Percentiles rank a stretch among this genome's conserved stretches.
Conservation (phyloP, 2,329 filamentous ascomycete species). For the Aspergillus viridinutans region DNA sequence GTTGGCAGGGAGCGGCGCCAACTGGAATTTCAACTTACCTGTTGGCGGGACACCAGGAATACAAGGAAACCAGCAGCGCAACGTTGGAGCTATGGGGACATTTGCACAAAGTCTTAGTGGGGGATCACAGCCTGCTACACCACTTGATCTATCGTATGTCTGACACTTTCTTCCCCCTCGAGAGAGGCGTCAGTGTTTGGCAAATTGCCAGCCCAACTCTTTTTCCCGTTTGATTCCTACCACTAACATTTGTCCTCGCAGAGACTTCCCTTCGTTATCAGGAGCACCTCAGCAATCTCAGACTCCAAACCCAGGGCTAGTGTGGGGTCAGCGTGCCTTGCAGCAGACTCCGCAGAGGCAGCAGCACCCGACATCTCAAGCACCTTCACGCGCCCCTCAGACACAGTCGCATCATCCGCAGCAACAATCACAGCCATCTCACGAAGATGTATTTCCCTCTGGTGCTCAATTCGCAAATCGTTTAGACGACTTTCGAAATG, state of each 20-base stretch:
- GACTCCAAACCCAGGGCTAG: constrained; percentile 47
- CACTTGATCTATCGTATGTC: constrained; percentile 56
- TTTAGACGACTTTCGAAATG: constrained; percentile 55
- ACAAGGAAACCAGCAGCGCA: constrained; percentile 48
- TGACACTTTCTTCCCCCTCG: background rate
- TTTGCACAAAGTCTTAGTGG: constrained; percentile 54
- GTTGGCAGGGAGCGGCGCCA: constrained; percentile 48
- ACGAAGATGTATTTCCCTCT: constrained; percentile 45
- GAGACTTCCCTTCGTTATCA: constrained; percentile 61
- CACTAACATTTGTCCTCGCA: constrained; percentile 25
- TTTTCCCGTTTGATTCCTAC: constrained; percentile 1
- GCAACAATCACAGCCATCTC: constrained; percentile 44
- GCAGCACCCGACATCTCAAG: constrained; percentile 43
- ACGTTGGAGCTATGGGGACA: constrained; percentile 49
- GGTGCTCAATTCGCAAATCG: constrained; percentile 49
- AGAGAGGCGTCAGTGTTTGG: background rate
- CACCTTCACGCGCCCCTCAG: constrained; percentile 39
- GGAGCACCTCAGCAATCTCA: constrained; percentile 54
- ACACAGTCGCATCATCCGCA: constrained; percentile 37
- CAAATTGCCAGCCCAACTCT: background rate
- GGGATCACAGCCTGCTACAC: constrained; percentile 49
- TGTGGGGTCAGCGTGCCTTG: constrained; percentile 53
- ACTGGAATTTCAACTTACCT: constrained; percentile 56
- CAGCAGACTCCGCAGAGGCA: constrained; percentile 53
- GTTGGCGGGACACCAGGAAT: constrained; percentile 51